A percentile compares a stretch with the other conserved stretches of the same genome.
Evolutionary conservation across 2,329 filamentous ascomycete species (phyloP).

Genomic region (Xylariaceae sp.): DNA sequence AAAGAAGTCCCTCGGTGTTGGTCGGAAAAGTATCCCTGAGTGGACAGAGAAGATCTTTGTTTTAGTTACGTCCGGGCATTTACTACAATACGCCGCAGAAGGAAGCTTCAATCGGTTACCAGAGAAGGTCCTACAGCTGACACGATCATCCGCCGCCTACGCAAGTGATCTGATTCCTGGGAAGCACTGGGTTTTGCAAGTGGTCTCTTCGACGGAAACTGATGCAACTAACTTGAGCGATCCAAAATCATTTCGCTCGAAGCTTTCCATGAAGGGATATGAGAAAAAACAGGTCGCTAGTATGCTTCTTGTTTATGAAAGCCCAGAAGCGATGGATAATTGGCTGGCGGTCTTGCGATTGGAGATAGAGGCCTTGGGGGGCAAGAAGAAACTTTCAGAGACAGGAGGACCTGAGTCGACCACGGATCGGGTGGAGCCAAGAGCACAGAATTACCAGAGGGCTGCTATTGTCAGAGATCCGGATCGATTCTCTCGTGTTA

Average conservation of each 20-base stretch:
- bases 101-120: slow-evolving; percentile 68
- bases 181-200: slow-evolving; percentile 74
- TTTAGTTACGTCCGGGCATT: slow-evolving; percentile 64
- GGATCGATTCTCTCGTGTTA: slow-evolving; percentile 41
- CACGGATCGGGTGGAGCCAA: slow-evolving; percentile 36
- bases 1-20: slow-evolving; percentile 44
- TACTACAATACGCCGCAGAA: slow-evolving; percentile 70
- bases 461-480: slow-evolving; percentile 46
- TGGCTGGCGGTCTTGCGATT: slow-evolving; percentile 68
- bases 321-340: slow-evolving; percentile 67
- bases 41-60: slow-evolving; percentile 71
- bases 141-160: slow-evolving; percentile 73
- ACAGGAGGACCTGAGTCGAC: slow-evolving; percentile 51
- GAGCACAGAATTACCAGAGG: slow-evolving; percentile 42
- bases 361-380: slow-evolving; percentile 67
- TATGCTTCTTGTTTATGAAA: slow-evolving; percentile 69
- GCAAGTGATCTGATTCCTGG: slow-evolving; percentile 77
- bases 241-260: slow-evolving; percentile 60
- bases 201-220: slow-evolving; percentile 62
- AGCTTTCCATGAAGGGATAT: slow-evolving; percentile 55
- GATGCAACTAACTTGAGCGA: slow-evolving; percentile 50
- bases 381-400: slow-evolving; percentile 59
- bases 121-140: slow-evolving; percentile 68
- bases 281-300: slow-evolving; percentile 58
- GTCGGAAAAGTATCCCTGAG: slow-evolving; percentile 48